Percentiles rank a stretch among this genome's conserved stretches.
Evolutionary conservation across 495 filamentous ascomycete species (phyloP).

Genomic region (Talaromyces liani): DNA sequence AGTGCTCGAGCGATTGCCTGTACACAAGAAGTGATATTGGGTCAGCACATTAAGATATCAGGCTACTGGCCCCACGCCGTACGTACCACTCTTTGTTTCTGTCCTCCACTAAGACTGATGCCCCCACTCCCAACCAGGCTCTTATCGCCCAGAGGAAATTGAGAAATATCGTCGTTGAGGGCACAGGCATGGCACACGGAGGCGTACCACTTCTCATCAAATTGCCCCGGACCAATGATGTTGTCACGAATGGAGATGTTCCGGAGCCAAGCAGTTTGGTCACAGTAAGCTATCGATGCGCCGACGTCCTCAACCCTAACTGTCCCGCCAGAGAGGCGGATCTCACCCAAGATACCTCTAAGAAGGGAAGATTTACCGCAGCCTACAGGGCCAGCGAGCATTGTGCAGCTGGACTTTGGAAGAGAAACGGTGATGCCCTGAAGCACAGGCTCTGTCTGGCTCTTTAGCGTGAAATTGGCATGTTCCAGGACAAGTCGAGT

Average conservation of each 20-base stretch:
- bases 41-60: slow-evolving; percentile 1
- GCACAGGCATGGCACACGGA: slow-evolving; percentile 54
- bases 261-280: slow-evolving; percentile 44
- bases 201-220: slow-evolving; percentile 51
- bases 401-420: slow-evolving; percentile 24
- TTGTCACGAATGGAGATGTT: slow-evolving; percentile 52
- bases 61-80: background rate
- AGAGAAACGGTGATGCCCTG: slow-evolving; percentile 32
- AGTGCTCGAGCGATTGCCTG: slow-evolving; percentile 43
- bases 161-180: slow-evolving; percentile 47
- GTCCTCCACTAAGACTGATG: slow-evolving; percentile 56
- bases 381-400: slow-evolving; percentile 18
- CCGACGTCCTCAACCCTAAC: slow-evolving; percentile 21
- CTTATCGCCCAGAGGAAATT: slow-evolving; percentile 47
- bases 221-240: slow-evolving; percentile 45
- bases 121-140: slow-evolving; percentile 58
- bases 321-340: slow-evolving; percentile 31
- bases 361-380: slow-evolving; percentile 23
- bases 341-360: slow-evolving; percentile 19
- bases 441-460: slow-evolving; percentile 34
- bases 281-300: slow-evolving; percentile 41
- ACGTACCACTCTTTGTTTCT: slow-evolving; percentile 53
- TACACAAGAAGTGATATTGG: slow-evolving; percentile 1
- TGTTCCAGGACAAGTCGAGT: slow-evolving; percentile 26
- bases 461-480: slow-evolving; percentile 44